Base-by-base conservation (phyloP, 225 moss, liverwort and hornwort species). In the Polytrichum commune region DNA sequence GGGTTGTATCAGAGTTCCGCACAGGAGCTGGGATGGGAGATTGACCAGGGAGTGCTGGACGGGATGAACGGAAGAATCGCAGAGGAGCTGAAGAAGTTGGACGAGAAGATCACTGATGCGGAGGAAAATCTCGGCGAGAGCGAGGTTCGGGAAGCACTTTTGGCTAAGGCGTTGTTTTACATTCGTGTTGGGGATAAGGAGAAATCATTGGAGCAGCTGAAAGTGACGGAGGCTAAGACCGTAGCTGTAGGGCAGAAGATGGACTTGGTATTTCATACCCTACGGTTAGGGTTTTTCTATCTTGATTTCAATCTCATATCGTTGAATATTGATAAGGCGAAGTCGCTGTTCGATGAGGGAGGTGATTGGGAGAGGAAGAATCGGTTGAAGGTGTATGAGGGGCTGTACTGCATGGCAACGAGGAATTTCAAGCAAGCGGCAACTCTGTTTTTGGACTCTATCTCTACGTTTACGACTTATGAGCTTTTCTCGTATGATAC, bases 341-440 rank as follows among this genome's bases (percentile, higher is more conserved):
- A 98, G 86, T 90, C 87, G 72, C 81, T 98, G 62, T 98, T 98
- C 56, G 95, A 95, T 23, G 98, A 98, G 78, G 98, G 98, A 53
- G 95, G 98, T 5, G 98, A 98, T 53, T 98, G 98, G 98, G 98
- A 98, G 78, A 83, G 98, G 69, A 98, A 98, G 84, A 98, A 98
- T 67, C 84, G 98, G 65, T 79, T 98, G 5, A 98, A 98, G 79
- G 98, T 98, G 55, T 98, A 98, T 32, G 98, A 98, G 70, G 98
- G 95, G 7, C 83, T 95, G 64, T 98, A 95, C 77, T 93, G 91
- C 35, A 90, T 98, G 95, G 93, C 98, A 19, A 95, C 98, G 26
- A 91, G 98, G 69, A 98, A 95, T 67, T 89, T 98, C 75, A 98
- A 98, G 85, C 87, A 91, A 69, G 95, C 98, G 10, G 98, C 98